Evolutionary conservation across 1,139 yeast species (phyloP), one percentile per base, ranked within the genome.

Genomic region (Kodamaea derodonti): DNA sequence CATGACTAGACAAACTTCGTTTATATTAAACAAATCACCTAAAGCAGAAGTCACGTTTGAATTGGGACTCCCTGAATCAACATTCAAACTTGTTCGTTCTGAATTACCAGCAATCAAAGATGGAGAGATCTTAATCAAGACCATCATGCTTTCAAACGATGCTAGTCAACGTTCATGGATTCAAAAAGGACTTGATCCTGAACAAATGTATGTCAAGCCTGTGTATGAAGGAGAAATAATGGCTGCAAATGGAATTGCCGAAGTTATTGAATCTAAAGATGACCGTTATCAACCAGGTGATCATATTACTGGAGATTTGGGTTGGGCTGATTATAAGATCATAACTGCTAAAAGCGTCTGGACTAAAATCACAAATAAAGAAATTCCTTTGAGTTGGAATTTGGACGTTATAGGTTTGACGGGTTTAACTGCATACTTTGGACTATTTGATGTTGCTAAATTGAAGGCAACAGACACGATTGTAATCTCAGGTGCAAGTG

Each of bases 81-180:
- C 70, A 22, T 69, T 69, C 52, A 56, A 57, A 39, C 43, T 64
- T 24, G 50, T 46, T 7, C 44, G 47, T 5, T 43, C 43, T 18
- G 48, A 50, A 16, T 40, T 61, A 29, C 33, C 54, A 45, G 34
- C 41, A 43, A 49, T 75, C 34, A 47, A 62, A 38, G 67, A 63
- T 1, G 73, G 67, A 27, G 70, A 78, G 41, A 41, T 78, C 6
- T 58, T 76, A 24, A 61, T 78, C 18, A 70, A 75, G 52, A 55
- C 65, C 5, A 44, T 72, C 31, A 69, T 66, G 38, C 49, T 79
- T n/a, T 77, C 84, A 26, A 78, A 80, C 47, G 86, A 80, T 50
- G 85, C 86, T 12, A 75, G 82, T 9, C 84, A 78, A 51, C 73
- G 80, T 54, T 68, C 71, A 33, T 79, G 84, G 82, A 77, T 79